Percentiles rank a stretch among this genome's conserved stretches.
phyloP scores from a whole-genome alignment of 305 asterid genomes.

The Solanum hybrid region DNA sequence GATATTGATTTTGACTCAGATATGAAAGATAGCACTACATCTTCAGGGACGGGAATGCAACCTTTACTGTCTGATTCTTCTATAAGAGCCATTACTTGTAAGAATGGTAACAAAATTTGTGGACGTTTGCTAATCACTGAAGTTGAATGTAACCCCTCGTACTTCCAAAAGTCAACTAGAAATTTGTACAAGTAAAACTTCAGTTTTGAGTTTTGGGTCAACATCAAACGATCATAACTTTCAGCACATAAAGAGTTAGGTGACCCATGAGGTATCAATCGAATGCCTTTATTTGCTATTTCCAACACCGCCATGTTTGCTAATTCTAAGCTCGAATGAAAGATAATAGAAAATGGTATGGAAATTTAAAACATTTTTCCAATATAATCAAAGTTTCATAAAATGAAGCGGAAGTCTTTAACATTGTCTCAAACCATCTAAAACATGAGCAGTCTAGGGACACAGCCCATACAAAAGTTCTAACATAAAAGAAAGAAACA shows the following conservation, averaged over 20 bases:
- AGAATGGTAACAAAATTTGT: conserved; percentile 56
- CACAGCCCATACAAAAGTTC: too few species aligned
- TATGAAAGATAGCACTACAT: conserved; percentile 6
- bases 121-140: conserved; percentile 27
- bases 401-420: too few species aligned
- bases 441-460: too few species aligned
- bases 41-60: conserved; percentile 4
- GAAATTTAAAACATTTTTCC: too few species aligned
- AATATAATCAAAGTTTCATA: too few species aligned
- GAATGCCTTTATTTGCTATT: not conserved
- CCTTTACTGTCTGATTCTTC: not conserved
- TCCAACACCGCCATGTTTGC: not conserved
- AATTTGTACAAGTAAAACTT: not conserved
- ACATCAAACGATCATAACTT: not conserved
- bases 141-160: not conserved
- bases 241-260: not conserved
- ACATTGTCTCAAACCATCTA: too few species aligned
- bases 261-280: not conserved
- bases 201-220: not conserved
- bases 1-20: not conserved
- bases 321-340: not conserved
- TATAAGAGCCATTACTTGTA: conserved; percentile 21
- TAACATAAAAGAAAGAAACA: too few species aligned
- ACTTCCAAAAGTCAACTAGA: not conserved
- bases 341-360: too few species aligned